Conservation (phyloP, 176 grass and related monocot species). For the Raddia distichophylla region DNA sequence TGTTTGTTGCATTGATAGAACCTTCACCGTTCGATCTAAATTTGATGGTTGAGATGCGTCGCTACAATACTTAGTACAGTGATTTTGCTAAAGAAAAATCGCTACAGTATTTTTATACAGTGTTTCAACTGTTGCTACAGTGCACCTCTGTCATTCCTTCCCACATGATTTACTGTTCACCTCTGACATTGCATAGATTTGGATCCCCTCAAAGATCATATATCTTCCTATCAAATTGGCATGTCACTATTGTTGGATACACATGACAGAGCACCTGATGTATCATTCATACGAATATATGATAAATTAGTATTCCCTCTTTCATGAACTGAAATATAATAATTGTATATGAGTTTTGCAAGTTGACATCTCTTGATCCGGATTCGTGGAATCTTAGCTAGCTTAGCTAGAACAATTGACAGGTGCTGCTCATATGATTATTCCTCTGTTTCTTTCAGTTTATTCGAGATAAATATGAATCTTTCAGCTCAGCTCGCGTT, state of each 20-base stretch:
- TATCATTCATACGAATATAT: background rate
- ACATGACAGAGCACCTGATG: background rate
- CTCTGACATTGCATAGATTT: too few species aligned
- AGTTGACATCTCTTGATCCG: constrained; percentile 12
- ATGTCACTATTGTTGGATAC: constrained; percentile 16
- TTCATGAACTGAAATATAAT: background rate
- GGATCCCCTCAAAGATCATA: too few species aligned
- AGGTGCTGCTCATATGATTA: background rate
- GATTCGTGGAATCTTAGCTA: background rate
- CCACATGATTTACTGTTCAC: too few species aligned
- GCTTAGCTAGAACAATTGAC: background rate
- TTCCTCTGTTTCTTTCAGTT: background rate
- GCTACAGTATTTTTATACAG: too few species aligned
- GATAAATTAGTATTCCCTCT: background rate
- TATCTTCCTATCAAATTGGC: constrained; percentile 12
- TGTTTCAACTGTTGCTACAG: too few species aligned
- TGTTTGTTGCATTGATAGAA: too few species aligned
- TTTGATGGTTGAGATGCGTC: too few species aligned
- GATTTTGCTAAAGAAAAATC: too few species aligned
- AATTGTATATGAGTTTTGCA: background rate
- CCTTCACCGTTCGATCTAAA: too few species aligned
- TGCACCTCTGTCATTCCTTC: too few species aligned
- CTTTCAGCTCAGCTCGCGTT: background rate
- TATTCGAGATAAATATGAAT: constrained; percentile 20
- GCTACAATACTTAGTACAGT: too few species aligned